Evolutionary conservation across 352 stramenopile species (phyloP).

Genomic region (Phytophthora quininea): DNA sequence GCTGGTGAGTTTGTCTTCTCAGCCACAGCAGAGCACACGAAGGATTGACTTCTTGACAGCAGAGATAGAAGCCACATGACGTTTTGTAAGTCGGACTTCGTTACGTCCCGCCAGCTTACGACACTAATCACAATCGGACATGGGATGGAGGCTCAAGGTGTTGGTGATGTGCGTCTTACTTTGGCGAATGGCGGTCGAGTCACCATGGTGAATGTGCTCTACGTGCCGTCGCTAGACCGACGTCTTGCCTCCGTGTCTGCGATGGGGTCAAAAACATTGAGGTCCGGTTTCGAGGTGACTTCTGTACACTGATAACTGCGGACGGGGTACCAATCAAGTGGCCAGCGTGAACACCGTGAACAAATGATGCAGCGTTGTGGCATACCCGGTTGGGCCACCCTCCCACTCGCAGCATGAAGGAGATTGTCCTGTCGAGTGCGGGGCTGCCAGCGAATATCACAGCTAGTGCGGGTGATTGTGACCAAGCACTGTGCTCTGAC

Average conservation of each 20-base stretch:
- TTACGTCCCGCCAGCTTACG: neutral
- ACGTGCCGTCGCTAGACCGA: neutral
- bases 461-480: neutral
- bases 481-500: too few relatives aligned
- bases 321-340: neutral
- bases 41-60: neutral
- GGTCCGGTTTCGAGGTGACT: slow-evolving; percentile 1
- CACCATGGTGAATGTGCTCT: neutral
- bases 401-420: slow-evolving; percentile 6
- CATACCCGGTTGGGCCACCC: slow-evolving; percentile 1
- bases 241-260: neutral
- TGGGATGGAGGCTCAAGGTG: neutral
- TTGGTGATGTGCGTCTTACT: neutral
- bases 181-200: neutral
- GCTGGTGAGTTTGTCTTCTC: neutral
- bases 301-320: slow-evolving; percentile 1
- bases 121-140: neutral
- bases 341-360: neutral
- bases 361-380: neutral
- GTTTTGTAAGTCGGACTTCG: neutral
- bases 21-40: neutral
- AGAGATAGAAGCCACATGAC: neutral
- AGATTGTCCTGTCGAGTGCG: neutral
- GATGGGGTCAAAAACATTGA: neutral
- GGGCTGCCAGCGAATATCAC: neutral